Evolutionary conservation across 139 green algal genomes (phyloP).

Genomic region (Volvox africanus): DNA sequence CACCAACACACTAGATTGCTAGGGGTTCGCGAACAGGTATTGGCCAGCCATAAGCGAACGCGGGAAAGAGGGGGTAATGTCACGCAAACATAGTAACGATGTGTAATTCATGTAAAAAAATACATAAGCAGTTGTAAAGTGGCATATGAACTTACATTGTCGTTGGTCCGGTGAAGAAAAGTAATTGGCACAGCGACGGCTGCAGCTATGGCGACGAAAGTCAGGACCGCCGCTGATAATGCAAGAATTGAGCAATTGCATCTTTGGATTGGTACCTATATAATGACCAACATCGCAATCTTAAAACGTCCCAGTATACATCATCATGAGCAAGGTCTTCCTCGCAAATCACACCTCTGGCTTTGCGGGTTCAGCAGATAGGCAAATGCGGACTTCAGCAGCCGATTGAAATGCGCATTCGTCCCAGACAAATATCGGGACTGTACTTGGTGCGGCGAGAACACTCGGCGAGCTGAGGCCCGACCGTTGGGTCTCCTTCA

Average conservation of each 20-base stretch:
- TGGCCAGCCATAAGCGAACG: no score
- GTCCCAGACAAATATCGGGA: conserved; percentile 18
- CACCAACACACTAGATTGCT: no score
- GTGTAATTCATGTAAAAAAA: no score
- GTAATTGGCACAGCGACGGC: background rate
- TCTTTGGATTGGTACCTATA: background rate
- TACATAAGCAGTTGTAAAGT: no score
- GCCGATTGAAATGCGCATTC: background rate
- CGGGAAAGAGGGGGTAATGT: no score
- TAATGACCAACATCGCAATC: background rate
- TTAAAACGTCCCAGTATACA: background rate
- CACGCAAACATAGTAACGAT: no score
- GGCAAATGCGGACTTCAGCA: background rate
- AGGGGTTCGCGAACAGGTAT: no score
- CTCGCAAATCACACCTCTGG: background rate
- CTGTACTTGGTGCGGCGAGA: background rate
- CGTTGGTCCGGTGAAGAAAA: background rate
- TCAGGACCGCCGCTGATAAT: background rate
- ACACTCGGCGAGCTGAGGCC: background rate
- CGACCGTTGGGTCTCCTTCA: background rate
- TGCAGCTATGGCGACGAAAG: conserved; percentile 9
- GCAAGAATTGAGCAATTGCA: background rate
- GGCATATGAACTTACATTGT: background rate
- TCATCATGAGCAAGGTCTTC: background rate
- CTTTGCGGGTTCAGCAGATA: conserved; percentile 4